These are phyloP conservation scores for Globisporangium rhizosaccharum DNA, from an alignment of 352 stramenopile species.

Conservation along the genomic window DNA sequence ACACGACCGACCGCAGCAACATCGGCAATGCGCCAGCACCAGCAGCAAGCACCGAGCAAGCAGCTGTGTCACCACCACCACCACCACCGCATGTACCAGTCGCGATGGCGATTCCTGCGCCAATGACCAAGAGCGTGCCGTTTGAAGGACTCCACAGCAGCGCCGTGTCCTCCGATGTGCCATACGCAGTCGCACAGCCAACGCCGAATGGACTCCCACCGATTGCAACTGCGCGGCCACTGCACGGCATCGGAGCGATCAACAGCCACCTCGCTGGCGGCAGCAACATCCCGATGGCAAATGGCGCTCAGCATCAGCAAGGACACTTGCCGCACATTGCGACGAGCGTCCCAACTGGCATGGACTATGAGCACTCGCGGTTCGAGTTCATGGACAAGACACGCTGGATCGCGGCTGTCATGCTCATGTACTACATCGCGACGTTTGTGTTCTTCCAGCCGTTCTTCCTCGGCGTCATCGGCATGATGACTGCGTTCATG, in stretches of 20 bases:
- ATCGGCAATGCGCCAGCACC: not conserved
- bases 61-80: not conserved
- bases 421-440: constrained; percentile 62
- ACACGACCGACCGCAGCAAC: not conserved
- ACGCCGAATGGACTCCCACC: constrained; percentile 35
- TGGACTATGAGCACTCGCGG: constrained; percentile 28
- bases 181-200: constrained; percentile 29
- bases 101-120: constrained; percentile 4
- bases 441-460: constrained; percentile 76
- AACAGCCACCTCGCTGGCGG: constrained; percentile 27
- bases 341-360: constrained; percentile 23
- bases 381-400: constrained; percentile 63
- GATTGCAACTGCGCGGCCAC: constrained; percentile 36
- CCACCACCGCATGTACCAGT: not conserved
- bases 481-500: constrained; percentile 57
- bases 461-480: constrained; percentile 52
- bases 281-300: constrained; percentile 35
- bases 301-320: constrained; percentile 8
- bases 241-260: constrained; percentile 26
- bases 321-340: constrained; percentile 24
- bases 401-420: constrained; percentile 47
- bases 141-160: constrained; percentile 10
- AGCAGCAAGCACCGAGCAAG: no score
- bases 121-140: constrained; percentile 3
- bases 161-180: constrained; percentile 11